These are phyloP conservation scores for Cladophialophora psammophila DNA, from an alignment of 2,329 filamentous ascomycete species.

Conservation along the genomic window DNA sequence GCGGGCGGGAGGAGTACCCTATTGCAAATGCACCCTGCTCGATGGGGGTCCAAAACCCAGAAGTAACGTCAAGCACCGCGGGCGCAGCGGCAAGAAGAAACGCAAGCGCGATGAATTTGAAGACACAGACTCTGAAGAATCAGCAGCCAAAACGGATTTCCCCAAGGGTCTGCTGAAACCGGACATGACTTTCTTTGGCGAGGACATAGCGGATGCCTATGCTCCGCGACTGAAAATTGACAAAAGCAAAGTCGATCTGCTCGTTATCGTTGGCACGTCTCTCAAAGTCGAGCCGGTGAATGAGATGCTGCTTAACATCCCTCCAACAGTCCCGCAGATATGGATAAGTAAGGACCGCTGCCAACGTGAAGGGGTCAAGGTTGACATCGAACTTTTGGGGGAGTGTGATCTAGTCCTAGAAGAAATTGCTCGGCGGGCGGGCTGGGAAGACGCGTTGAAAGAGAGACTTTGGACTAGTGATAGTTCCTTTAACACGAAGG, in stretches of 20 bases:
- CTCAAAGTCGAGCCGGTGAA: constrained; percentile 95
- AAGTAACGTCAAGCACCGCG: constrained; percentile 12
- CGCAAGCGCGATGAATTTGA: constrained; percentile 40
- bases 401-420: constrained; percentile 91
- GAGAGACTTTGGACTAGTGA: constrained; percentile 28
- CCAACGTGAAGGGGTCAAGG: constrained; percentile 75
- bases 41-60: constrained; percentile 18
- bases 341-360: constrained; percentile 65
- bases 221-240: constrained; percentile 81
- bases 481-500: constrained; percentile 7
- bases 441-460: constrained; percentile 64
- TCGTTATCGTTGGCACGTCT: constrained; percentile 94
- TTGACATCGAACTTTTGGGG: constrained; percentile 95
- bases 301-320: constrained; percentile 83
- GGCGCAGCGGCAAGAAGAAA: constrained; percentile 34
- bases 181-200: constrained; percentile 98
- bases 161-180: constrained; percentile 74
- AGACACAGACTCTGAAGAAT: constrained; percentile 56
- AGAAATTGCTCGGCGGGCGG: constrained; percentile 81
- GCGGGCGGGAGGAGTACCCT: constrained; percentile 75
- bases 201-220: constrained; percentile 84
- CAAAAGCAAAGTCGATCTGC: constrained; percentile 79
- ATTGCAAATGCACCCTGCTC: constrained; percentile 60
- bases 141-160: constrained; percentile 65
- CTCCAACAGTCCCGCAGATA: constrained; percentile 82